Evolutionary conservation across 2,329 filamentous ascomycete species (phyloP).

Genomic region (Xylaria hypoxylon): DNA sequence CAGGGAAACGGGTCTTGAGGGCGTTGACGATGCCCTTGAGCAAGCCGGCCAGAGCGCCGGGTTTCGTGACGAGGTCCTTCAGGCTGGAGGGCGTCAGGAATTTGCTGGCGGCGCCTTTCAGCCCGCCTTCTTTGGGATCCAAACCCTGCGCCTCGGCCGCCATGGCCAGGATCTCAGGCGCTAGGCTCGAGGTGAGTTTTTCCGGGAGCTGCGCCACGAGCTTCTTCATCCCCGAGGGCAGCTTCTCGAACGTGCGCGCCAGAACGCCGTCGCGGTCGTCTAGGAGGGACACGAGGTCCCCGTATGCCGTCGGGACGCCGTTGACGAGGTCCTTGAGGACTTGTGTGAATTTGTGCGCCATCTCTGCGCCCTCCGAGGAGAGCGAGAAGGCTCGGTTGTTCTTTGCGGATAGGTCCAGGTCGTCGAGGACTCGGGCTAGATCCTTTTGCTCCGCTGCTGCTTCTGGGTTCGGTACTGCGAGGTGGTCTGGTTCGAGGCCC

Average conservation of each 20-base stretch:
- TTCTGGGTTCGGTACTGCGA: conserved; percentile 56
- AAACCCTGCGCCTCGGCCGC: conserved; percentile 80
- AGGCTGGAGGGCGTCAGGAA: conserved; percentile 78
- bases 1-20: conserved; percentile 87
- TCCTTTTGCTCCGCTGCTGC: conserved; percentile 70
- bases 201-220: conserved; percentile 85
- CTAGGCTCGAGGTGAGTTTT: conserved; percentile 80
- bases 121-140: conserved; percentile 50
- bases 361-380: conserved; percentile 83
- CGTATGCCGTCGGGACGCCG: conserved; percentile 92
- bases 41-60: conserved; percentile 86
- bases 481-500: conserved; percentile 51
- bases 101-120: conserved; percentile 71
- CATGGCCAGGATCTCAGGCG: conserved; percentile 83
- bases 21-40: conserved; percentile 92
- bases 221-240: conserved; percentile 85
- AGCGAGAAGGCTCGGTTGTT: conserved; percentile 89
- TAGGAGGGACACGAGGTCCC: conserved; percentile 78
- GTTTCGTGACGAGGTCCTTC: conserved; percentile 84
- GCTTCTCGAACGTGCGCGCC: conserved; percentile 69
- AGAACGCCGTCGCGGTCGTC: conserved; percentile 72
- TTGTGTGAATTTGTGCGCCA: conserved; percentile 85
- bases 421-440: conserved; percentile 81
- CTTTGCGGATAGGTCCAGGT: conserved; percentile 82
- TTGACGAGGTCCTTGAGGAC: conserved; percentile 93